These are phyloP conservation scores for Hypoxylon rubiginosum DNA, from an alignment of 2,329 filamentous ascomycete genomes.

Conservation along the genomic window DNA sequence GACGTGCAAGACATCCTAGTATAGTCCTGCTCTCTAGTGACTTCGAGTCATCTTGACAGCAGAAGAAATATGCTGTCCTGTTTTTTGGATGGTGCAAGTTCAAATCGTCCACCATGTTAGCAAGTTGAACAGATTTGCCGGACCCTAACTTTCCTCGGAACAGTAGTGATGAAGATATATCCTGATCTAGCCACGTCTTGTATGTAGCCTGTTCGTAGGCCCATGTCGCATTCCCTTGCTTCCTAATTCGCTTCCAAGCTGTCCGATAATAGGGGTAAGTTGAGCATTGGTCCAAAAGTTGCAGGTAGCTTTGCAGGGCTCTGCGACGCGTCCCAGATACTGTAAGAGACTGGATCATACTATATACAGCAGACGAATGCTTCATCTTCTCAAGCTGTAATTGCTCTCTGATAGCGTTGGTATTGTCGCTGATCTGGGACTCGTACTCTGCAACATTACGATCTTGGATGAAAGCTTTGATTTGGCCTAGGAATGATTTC, in stretches of 20 bases:
- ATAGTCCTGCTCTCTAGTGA: conserved; percentile 19
- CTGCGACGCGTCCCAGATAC: not conserved
- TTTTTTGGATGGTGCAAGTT: conserved; percentile 48
- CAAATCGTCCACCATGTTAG: conserved; percentile 59
- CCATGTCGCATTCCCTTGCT: conserved; percentile 54
- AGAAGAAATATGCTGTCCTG: conserved; percentile 54
- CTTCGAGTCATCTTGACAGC: conserved; percentile 16
- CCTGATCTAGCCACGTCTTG: conserved; percentile 2
- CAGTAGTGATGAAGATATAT: conserved; percentile 48
- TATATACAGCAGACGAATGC: conserved; percentile 10
- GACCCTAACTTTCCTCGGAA: conserved; percentile 58
- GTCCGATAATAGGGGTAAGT: conserved; percentile 57
- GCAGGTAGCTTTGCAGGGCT: conserved; percentile 35
- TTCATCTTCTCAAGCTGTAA: conserved; percentile 18
- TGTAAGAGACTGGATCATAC: not conserved
- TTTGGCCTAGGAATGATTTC: conserved; percentile 51
- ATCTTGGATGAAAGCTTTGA: conserved; percentile 52
- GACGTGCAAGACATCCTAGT: conserved; percentile 29
- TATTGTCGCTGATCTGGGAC: conserved; percentile 53
- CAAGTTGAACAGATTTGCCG: conserved; percentile 60
- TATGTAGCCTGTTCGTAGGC: conserved; percentile 29
- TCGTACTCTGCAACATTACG: conserved; percentile 52
- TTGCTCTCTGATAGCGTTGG: conserved; percentile 54
- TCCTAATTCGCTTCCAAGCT: conserved; percentile 59
- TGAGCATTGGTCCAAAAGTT: conserved; percentile 57